A percentile compares a stretch with the other conserved stretches of the same genome.
These are phyloP conservation scores for Nitzschia sp. DNA, from an alignment of 108 stramenopile species.

Conservation along the genomic window DNA sequence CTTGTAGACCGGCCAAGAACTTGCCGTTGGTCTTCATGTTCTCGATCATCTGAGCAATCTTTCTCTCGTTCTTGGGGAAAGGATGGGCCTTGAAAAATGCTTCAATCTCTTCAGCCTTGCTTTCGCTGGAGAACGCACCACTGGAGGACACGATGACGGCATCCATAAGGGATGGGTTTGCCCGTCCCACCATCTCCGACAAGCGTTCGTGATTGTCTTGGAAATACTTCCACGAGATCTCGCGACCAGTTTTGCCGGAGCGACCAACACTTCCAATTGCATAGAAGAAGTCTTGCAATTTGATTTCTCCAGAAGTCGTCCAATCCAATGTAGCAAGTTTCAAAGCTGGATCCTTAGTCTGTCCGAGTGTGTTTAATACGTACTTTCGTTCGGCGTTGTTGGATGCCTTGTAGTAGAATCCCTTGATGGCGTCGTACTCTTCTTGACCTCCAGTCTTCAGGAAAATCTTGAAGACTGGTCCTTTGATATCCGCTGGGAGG, in stretches of 20 bases:
- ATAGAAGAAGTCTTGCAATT: slow-evolving; percentile 98
- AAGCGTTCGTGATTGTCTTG: slow-evolving; percentile 79
- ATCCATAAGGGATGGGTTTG: slow-evolving; percentile 86
- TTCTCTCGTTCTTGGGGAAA: slow-evolving; percentile 74
- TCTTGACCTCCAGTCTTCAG: slow-evolving; percentile 79
- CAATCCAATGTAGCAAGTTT: slow-evolving; percentile 86
- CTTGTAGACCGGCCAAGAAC: slow-evolving; percentile 58
- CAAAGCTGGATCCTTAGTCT: slow-evolving; percentile 56
- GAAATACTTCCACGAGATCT: slow-evolving; percentile 89
- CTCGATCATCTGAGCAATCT: slow-evolving; percentile 85
- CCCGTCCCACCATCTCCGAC: slow-evolving; percentile 83
- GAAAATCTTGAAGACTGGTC: slow-evolving; percentile 86
- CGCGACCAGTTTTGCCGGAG: slow-evolving; percentile 72
- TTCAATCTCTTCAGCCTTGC: slow-evolving; percentile 91
- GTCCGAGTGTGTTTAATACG: slow-evolving; percentile 74
- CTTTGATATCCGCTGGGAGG: slow-evolving; percentile 87
- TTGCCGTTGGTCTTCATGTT: slow-evolving; percentile 78
- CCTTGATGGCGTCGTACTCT: slow-evolving; percentile 81
- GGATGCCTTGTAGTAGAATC: slow-evolving; percentile 62
- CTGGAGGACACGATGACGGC: slow-evolving; percentile 84
- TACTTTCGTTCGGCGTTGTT: slow-evolving; percentile 85
- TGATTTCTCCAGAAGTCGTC: slow-evolving; percentile 88
- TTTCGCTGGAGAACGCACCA: slow-evolving; percentile 74
- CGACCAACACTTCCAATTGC: slow-evolving; percentile 80
- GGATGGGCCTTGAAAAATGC: slow-evolving; percentile 81